Evolutionary conservation across 768 basidiomycete species (phyloP).

Genomic region (Tricholoma saponaceum): DNA sequence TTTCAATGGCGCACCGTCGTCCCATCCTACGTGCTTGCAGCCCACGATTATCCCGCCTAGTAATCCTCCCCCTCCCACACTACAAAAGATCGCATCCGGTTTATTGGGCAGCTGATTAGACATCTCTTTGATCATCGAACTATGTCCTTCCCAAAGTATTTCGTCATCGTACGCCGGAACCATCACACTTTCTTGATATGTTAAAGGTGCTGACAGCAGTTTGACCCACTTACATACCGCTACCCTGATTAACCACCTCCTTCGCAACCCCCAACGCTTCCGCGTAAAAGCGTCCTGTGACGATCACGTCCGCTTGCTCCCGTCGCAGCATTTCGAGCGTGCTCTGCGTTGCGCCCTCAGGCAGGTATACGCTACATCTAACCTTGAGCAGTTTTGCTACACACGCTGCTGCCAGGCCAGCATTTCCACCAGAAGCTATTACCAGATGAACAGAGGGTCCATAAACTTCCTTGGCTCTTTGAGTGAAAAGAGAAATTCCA

Average conservation of each 20-base stretch:
- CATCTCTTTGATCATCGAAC: conserved; percentile 70
- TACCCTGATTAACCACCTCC: conserved; percentile 37
- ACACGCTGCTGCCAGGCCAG: conserved; percentile 68
- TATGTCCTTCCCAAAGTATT: conserved; percentile 70
- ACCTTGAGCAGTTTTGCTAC: conserved; percentile 52
- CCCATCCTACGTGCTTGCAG: conserved; percentile 63
- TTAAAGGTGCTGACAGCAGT: neutral
- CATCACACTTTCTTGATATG: conserved; percentile 44
- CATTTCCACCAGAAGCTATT: conserved; percentile 78
- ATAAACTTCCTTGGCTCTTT: conserved; percentile 42
- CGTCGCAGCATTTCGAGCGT: conserved; percentile 46
- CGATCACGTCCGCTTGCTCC: neutral
- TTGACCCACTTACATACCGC: conserved; percentile 45
- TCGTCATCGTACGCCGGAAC: conserved; percentile 72
- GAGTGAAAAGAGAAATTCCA: conserved; percentile 61
- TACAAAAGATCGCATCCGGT: conserved; percentile 74
- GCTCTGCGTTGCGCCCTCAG: conserved; percentile 43
- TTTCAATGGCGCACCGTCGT: conserved; percentile 45
- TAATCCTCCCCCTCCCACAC: conserved; percentile 73
- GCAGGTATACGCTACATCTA: conserved; percentile 66
- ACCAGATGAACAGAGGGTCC: conserved; percentile 58
- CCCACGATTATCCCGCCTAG: conserved; percentile 67
- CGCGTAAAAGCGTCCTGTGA: conserved; percentile 36
- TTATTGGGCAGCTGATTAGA: conserved; percentile 44
- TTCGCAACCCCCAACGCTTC: conserved; percentile 54